These are phyloP conservation scores for Silene latifolia DNA, from an alignment of 148 eudicot species.

Conservation along the genomic window DNA sequence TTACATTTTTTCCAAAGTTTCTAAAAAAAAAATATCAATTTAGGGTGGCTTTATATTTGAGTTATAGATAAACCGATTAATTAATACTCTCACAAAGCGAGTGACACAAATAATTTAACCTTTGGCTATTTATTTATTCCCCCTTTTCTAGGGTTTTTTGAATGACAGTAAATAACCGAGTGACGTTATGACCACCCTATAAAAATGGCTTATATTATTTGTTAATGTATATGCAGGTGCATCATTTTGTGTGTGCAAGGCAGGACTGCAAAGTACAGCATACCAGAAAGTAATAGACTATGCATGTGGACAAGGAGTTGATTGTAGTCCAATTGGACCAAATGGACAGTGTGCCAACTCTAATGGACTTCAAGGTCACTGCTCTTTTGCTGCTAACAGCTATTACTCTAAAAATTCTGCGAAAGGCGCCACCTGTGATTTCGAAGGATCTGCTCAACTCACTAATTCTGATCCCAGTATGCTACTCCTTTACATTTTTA, in stretches of 20 bases:
- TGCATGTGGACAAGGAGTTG: constrained; percentile 91
- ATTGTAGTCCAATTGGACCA: constrained; percentile 49
- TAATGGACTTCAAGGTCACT: constrained; percentile 51
- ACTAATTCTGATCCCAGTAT: constrained; percentile 62
- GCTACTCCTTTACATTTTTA: constrained; percentile 5
- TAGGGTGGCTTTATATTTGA: too few relatives aligned
- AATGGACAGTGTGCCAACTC: constrained; percentile 68
- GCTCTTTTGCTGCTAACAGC: constrained; percentile 80
- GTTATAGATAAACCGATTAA: too few relatives aligned
- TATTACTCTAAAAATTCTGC: constrained; percentile 62
- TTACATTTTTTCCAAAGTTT: too few relatives aligned
- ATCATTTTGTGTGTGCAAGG: constrained; percentile 72
- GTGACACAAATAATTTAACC: too few relatives aligned
- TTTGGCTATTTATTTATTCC: too few relatives aligned
- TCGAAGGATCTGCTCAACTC: constrained; percentile 49
- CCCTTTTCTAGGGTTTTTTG: too few relatives aligned
- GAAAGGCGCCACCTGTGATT: constrained; percentile 57
- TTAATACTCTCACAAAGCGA: too few relatives aligned
- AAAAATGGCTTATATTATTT: too few relatives aligned
- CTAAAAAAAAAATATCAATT: too few relatives aligned
- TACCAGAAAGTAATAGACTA: constrained; percentile 72
- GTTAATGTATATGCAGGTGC: constrained; percentile 40
- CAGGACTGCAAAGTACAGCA: constrained; percentile 37
- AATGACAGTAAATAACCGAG: background rate
- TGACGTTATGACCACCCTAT: background rate